phyloP scores from a whole-genome alignment of 2,329 filamentous ascomycete species.

The Curvularia spicifera region DNA sequence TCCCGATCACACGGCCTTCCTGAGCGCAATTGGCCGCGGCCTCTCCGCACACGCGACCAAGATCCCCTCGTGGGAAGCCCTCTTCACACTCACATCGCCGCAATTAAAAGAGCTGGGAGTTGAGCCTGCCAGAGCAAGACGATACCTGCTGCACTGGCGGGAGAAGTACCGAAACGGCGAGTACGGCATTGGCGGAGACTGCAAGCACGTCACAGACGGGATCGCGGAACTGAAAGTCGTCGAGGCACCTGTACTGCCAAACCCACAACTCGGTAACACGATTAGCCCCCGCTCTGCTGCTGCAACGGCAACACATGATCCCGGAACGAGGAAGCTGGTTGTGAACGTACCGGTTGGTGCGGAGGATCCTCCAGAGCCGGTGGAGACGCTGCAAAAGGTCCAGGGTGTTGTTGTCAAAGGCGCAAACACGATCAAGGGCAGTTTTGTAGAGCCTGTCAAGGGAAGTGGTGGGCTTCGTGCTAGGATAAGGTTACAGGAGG shows the following conservation, averaged over 20 bases:
- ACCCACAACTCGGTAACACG: conserved; percentile 32
- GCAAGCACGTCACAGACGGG: conserved; percentile 70
- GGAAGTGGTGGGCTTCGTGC: conserved; percentile 65
- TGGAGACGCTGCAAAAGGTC: conserved; percentile 62
- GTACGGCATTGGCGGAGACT: conserved; percentile 82
- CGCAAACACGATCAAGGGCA: conserved; percentile 74
- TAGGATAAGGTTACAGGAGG: conserved; percentile 74
- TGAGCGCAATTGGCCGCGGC: conserved; percentile 87
- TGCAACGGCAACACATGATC: conserved; percentile 60
- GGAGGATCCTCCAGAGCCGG: conserved; percentile 47
- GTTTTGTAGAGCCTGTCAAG: conserved; percentile 73
- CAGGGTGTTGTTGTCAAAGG: conserved; percentile 71
- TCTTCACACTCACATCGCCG: conserved; percentile 79
- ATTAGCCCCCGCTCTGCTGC: conserved; percentile 37
- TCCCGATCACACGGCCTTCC: conserved; percentile 83
- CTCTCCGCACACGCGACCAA: conserved; percentile 83
- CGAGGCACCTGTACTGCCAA: conserved; percentile 57
- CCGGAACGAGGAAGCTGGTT: conserved; percentile 63
- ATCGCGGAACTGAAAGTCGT: conserved; percentile 64
- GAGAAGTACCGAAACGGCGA: conserved; percentile 80
- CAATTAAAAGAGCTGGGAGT: conserved; percentile 83
- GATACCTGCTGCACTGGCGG: conserved; percentile 87
- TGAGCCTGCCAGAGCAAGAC: conserved; percentile 80
- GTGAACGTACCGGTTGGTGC: conserved; percentile 63
- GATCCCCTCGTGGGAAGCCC: conserved; percentile 86